Evolutionary conservation across 805 yeast genomes (phyloP).

Genomic region (Saitoella complicata): DNA sequence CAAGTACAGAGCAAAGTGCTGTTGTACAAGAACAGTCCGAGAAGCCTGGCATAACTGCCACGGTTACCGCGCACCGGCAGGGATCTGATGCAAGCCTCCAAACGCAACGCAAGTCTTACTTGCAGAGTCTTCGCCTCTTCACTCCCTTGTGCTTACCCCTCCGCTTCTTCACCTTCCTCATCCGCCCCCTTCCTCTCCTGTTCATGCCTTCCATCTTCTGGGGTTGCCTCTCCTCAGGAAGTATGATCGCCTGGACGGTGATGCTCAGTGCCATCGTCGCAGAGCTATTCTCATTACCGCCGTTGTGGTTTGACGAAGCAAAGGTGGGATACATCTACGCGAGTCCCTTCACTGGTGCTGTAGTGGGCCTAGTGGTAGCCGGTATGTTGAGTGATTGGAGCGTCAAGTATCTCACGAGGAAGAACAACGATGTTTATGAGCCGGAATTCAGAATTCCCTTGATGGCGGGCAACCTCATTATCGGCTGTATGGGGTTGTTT

Average conservation of each 20-base stretch:
- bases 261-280: constrained; percentile 12
- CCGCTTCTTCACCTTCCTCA: constrained; percentile 9
- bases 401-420: constrained; percentile 6
- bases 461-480: constrained; percentile 8
- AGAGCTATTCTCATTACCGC: constrained; percentile 12
- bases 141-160: constrained; percentile 8
- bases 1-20: no score
- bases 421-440: constrained; percentile 11
- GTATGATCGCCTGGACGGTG: constrained; percentile 13
- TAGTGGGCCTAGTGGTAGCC: constrained; percentile 10
- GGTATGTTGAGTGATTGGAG: constrained; percentile 7
- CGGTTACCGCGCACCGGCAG: no score
- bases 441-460: constrained; percentile 11
- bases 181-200: constrained; percentile 10
- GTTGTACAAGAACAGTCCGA: no score
- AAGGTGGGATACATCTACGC: constrained; percentile 10
- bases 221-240: constrained; percentile 11
- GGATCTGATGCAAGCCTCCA: no score
- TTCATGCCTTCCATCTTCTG: constrained; percentile 10
- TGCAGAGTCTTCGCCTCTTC: constrained; percentile 7
- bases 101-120: constrained; percentile 1
- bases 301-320: constrained; percentile 9
- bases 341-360: constrained; percentile 9
- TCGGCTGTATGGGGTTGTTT: constrained; percentile 10
- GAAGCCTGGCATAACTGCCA: no score